These are phyloP conservation scores for Plasmodium vivax DNA, from an alignment of 169 alveolate species.

Conservation along the genomic window DNA sequence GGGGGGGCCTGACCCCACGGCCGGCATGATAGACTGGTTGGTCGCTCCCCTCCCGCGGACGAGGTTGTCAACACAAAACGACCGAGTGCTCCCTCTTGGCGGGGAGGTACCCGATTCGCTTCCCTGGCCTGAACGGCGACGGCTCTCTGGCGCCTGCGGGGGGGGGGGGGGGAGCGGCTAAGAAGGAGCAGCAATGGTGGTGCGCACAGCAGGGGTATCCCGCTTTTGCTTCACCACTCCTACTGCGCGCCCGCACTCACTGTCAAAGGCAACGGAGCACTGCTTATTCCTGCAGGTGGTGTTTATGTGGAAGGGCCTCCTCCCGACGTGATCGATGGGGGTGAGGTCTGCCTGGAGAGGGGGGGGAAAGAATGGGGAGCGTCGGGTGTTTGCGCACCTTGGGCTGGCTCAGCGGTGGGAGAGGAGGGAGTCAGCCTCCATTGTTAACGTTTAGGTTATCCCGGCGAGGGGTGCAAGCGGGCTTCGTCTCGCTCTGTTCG, in stretches of 20 bases:
- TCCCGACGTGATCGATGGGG: conserved; percentile 11
- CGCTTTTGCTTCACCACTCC: background rate
- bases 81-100: conserved; percentile 24
- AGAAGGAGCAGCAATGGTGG: background rate
- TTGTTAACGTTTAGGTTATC: conserved; percentile 44
- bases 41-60: background rate
- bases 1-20: background rate
- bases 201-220: background rate
- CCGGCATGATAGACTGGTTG: background rate
- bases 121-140: conserved; percentile 60
- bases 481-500: background rate
- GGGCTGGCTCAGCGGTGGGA: background rate
- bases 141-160: conserved; percentile 23
- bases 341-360: conserved; percentile 3
- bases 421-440: background rate
- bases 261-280: conserved; percentile 20
- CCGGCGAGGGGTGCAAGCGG: background rate
- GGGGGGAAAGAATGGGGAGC: background rate
- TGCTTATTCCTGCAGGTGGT: conserved; percentile 23
- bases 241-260: background rate
- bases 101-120: conserved; percentile 39
- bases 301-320: conserved; percentile 28
- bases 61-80: background rate
- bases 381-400: background rate
- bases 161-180: background rate